Percentiles rank a stretch among this genome's conserved stretches.
phyloP scores from a whole-genome alignment of 2,329 filamentous ascomycete genomes.

The Penicillium sp. region DNA sequence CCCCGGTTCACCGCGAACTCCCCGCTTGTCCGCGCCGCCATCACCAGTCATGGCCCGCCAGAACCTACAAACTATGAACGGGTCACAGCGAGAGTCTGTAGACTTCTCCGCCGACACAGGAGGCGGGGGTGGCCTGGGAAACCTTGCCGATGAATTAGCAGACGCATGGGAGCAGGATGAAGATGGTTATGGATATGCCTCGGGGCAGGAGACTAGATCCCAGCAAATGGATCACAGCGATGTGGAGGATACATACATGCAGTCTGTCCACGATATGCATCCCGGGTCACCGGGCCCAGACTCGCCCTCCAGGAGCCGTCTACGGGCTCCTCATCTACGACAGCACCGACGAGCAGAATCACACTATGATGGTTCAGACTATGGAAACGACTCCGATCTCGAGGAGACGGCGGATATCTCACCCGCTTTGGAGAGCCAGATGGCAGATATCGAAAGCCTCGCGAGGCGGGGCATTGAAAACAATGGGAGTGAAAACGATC shows the following conservation, averaged over 20 bases:
- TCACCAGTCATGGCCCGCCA: conserved; percentile 39
- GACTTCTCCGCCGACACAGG: conserved; percentile 34
- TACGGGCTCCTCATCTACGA: conserved; percentile 31
- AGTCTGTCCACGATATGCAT: conserved; percentile 25
- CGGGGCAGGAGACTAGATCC: conserved; percentile 34
- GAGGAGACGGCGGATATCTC: conserved; percentile 51
- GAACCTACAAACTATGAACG: conserved; percentile 34
- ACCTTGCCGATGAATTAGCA: conserved; percentile 59
- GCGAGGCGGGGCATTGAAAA: conserved; percentile 51
- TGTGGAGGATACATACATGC: conserved; percentile 28
- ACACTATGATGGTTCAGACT: conserved; percentile 55
- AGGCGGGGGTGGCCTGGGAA: conserved; percentile 50
- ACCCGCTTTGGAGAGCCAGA: conserved; percentile 50
- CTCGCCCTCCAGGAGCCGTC: conserved; percentile 36
- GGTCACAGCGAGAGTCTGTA: conserved; percentile 35
- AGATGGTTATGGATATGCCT: conserved; percentile 42
- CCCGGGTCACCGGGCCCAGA: conserved; percentile 24
- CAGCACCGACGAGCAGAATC: conserved; percentile 41
- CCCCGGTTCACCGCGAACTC: conserved; percentile 33
- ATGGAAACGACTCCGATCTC: conserved; percentile 53
- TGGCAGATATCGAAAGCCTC: conserved; percentile 53
- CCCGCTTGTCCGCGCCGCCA: conserved; percentile 34
- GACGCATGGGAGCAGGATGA: conserved; percentile 55
- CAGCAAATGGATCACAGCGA: conserved; percentile 31
- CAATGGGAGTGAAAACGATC: conserved; percentile 48